Base-by-base conservation (phyloP, 805 yeast species). In the Spencermartinsiella europaea region DNA sequence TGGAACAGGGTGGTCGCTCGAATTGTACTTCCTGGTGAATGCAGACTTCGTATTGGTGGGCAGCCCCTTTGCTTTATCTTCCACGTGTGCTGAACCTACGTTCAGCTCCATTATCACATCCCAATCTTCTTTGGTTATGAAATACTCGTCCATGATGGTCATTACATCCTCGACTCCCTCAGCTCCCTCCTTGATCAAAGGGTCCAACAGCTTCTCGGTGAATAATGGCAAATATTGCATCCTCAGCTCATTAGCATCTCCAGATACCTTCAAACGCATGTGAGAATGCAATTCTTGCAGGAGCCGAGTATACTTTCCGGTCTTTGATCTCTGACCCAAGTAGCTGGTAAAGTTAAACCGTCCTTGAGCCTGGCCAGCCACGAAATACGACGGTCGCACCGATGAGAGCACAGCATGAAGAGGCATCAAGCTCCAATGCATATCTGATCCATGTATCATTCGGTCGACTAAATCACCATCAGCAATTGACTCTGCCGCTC, bases 391-490 rank as follows among this genome's bases (percentile, higher is more conserved):
- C 1, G 98, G 99, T 41, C 77, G 69, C 10, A 93, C 87, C 0
- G 95, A 77, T 1, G 97, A 90, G 73, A 85, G 71, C 3, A 88
- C 75, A 0, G 89, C 97, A 66, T 88, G 96, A 58, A 88, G 74
- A 4, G 98, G 99, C 72, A 93, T 75, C 49, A 91, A 72, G 50
- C 93, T 80, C 98, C 98, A 90, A 56, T 85, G 86, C 64, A 91
- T 98, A 55, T 90, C 96, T 35, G 91, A 77, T 38, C 95, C 84
- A 60, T 95, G 85, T 48, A 93, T 91, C 62, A 79, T 74, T 21
- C 80, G 71, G 60, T 88, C 96, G 21, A 90, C 83, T 20, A 83
- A 63, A 64, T 93, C 98, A 12, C 89, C 84, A 46, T 76, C 75
- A n/a, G 95, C 84, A 39, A 93, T 86, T 41, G 86, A 77, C 55